Evolutionary conservation across 768 basidiomycete species (phyloP).

Genomic region (Tylopilus subfusipes): DNA sequence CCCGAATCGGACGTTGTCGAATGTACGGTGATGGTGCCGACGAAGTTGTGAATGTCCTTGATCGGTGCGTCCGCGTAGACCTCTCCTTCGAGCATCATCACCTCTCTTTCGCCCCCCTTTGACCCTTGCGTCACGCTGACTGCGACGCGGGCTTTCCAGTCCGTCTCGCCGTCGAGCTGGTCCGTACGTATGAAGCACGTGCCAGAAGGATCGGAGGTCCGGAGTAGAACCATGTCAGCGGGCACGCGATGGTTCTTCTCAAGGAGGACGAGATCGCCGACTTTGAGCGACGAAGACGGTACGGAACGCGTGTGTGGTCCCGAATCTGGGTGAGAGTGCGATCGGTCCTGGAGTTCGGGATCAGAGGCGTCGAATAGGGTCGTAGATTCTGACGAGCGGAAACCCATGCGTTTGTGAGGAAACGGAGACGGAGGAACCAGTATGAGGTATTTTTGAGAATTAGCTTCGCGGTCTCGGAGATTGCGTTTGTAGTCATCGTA

Average conservation of each 20-base stretch:
- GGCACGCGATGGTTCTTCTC: conserved; percentile 99
- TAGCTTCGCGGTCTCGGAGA: conserved; percentile 89
- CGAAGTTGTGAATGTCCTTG: conserved; percentile 94
- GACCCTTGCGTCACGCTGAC: conserved; percentile 37
- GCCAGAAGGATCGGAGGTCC: conserved; percentile 84
- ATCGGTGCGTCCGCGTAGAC: conserved; percentile 94
- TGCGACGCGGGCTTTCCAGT: conserved; percentile 96
- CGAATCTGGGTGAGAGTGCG: conserved; percentile 31
- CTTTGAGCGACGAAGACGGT: conserved; percentile 82
- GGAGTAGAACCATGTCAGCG: conserved; percentile 85
- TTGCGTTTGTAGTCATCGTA: conserved; percentile 97
- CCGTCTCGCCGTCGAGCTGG: conserved; percentile 97
- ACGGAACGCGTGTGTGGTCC: conserved; percentile 65
- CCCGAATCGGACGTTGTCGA: conserved; percentile 27
- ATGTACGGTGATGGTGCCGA: conserved; percentile 85
- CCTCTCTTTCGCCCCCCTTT: conserved; percentile 40
- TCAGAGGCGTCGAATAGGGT: conserved; percentile 19
- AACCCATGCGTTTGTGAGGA: conserved; percentile 26
- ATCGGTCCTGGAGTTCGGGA: conserved; percentile 15
- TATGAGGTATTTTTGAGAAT: conserved; percentile 86
- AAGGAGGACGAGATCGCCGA: conserved; percentile 86
- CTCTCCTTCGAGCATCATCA: conserved; percentile 73
- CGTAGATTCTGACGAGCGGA: conserved; percentile 16
- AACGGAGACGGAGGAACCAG: conserved; percentile 54
- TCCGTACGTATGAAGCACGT: conserved; percentile 98